Percentiles rank a stretch among this genome's conserved stretches.
phyloP scores from a whole-genome alignment of 306 rosid species.

The Lathyrus tuberosus region DNA sequence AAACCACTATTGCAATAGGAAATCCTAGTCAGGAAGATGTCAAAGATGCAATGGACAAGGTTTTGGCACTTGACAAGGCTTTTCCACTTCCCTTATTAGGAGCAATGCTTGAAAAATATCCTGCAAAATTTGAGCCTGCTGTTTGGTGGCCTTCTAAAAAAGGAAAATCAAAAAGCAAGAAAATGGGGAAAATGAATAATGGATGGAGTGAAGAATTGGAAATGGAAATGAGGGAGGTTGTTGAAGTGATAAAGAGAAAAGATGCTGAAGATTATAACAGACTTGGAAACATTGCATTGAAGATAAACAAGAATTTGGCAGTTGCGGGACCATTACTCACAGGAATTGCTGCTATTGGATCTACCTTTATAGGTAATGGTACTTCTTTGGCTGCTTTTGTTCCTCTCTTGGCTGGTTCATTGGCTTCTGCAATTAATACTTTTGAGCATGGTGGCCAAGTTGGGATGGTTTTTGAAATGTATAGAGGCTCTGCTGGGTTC shows the following conservation, averaged over 20 bases:
- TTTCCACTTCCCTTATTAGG: conserved; percentile 41
- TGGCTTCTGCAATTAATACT: conserved; percentile 54
- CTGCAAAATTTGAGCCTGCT: conserved; percentile 33
- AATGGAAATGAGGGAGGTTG: conserved; percentile 58
- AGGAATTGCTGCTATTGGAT: conserved; percentile 63
- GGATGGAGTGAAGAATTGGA: conserved; percentile 71
- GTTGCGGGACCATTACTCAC: conserved; percentile 75
- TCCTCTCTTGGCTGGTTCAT: conserved; percentile 61
- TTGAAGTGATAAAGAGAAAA: conserved; percentile 54
- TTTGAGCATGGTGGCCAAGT: conserved; percentile 73
- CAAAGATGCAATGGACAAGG: conserved; percentile 27
- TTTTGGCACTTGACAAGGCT: conserved; percentile 41
- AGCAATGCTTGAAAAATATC: conserved; percentile 41
- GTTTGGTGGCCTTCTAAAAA: conserved; percentile 40
- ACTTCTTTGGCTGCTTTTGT: conserved; percentile 31
- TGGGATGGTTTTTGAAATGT: conserved; percentile 81
- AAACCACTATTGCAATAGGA: conserved; percentile 11
- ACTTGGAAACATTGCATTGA: conserved; percentile 65
- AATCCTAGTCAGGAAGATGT: conserved; percentile 30
- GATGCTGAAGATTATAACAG: conserved; percentile 69
- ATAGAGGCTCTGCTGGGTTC: conserved; percentile 59
- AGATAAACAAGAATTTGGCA: conserved; percentile 63
- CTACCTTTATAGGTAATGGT: conserved; percentile 50
- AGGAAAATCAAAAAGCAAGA: background rate
- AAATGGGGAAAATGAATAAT: conserved; percentile 28